Evolutionary conservation across 1,284 basidiomycete species (phyloP), one percentile per base, ranked within the genome.

Genomic region (Apiotrichum gamsii): DNA sequence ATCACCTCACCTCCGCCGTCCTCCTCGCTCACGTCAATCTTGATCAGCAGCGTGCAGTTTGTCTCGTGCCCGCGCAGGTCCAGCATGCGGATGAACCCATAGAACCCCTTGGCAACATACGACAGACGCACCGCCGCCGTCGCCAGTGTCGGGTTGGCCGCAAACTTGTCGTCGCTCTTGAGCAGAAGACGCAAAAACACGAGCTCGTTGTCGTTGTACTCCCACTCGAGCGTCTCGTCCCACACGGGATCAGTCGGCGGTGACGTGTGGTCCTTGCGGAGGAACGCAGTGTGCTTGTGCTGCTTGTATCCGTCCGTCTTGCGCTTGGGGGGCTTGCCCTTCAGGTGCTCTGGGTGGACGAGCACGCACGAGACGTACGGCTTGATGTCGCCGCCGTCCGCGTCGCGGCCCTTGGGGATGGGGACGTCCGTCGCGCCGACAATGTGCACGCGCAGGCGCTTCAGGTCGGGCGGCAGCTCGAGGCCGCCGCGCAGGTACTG

Each of bases 181-280:
- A 54, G 43, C 3, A 54, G 43, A 15, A 54, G 39, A 32, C 52
- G 49, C 5, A 54, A 33, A 38, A 54, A 54, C 15, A 47, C 45
- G 37, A 54, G 49, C 24, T 51, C 52, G 32, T 47, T 39, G 21
- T 42, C 46, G 47, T 83, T 80, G 62, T 90, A 87, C n/a, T 83
- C 80, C 33, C 93, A 75, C 37, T 76, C 74, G 30, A 93, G 71
- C 23, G 74, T 74, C 62, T 90, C 82, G 59, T 89, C 79, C 87
- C 90, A 95, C 5, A 84, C 74, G 0, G 91, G 90, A 67, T 44
- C 65, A 36, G 43, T 18, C 16, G 19, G 18, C 2, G 41, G 23
- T 8, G 37, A 31, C 20, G 25, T 31, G 3, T 24, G 39, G 11
- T 11, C 25, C 8, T 6, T 6, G 11, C 25, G 25, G 8, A 28